Conservation (phyloP, 176 grass and related monocot genomes). For the maize (Zea mays) region Zm-B73-REFERENCE-NAM-5.0 NC_050103.1:172904001-172904500, state of each 20-base stretch:
- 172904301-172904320: slow-evolving; percentile 68
- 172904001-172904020: slow-evolving; percentile 33
- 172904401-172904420: slow-evolving; percentile 67
- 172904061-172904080: slow-evolving; percentile 39
- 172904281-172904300: slow-evolving; percentile 29
- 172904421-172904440: slow-evolving; percentile 68
- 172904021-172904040: slow-evolving; percentile 5
- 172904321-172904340: slow-evolving; percentile 65
- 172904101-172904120: slow-evolving; percentile 31
- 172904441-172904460: neutral
- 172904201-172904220: slow-evolving; percentile 22
- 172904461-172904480: slow-evolving; percentile 32
- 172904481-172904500: slow-evolving; percentile 41
- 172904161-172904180: slow-evolving; percentile 35
- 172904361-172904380: slow-evolving; percentile 60
- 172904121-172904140: slow-evolving; percentile 38
- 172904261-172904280: slow-evolving; percentile 49
- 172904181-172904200: slow-evolving; percentile 45
- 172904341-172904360: slow-evolving; percentile 67
- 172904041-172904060: slow-evolving; percentile 41
- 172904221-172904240: slow-evolving; percentile 34
- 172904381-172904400: slow-evolving; percentile 66
- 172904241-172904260: slow-evolving; percentile 62
- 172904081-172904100: slow-evolving; percentile 31
- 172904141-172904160: slow-evolving; percentile 3